Base-by-base conservation (phyloP, 139 green algal genomes). In the Chlorella sp. region DNA sequence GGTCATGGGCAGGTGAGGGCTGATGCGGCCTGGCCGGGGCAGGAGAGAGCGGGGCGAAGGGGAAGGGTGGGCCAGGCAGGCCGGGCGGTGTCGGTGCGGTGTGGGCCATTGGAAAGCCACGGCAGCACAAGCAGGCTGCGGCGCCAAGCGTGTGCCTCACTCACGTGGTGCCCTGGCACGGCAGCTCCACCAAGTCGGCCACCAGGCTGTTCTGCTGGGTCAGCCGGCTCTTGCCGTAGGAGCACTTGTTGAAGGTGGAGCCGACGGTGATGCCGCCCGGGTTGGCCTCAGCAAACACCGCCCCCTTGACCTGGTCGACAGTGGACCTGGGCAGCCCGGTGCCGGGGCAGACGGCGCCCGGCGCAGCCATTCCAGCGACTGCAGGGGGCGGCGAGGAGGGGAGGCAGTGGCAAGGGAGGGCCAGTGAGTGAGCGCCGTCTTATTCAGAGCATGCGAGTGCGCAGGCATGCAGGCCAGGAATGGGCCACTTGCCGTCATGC, bases 261-360 rank as follows among this genome's bases (percentile, higher is more conserved):
- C 71, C 85, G 26, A 89, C 69, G 4, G 85, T 89, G 85, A 34
- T 22, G 71, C 64, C 85, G 12, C 11, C 48, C 0, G 71, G 64
- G 71, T 81, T 83, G 71, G 53, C 4, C 85, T 89, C 75, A 4
- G 19, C 18, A 36, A 89, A 71, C 71, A 83, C 42, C 0, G 71
- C 48, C 7, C 34, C 36, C 24, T 30, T 48, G 21, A 82, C 53
- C 5, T 71, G 32, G 42, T 32, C 34, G 1, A 32, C 34, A 0
- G 18, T 82, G 69, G n/a, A 73, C 28, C 18, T n/a, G 7, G 71
- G 85, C 48, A 82, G 71, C 40, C 11, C 2, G n/a, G 71, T 83
- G 85, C 75, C 75, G 48, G 85, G 75, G 85, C 85, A 89, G 85
- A 53, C 75, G 32, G 30, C 21, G 32, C 85, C 69, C 21, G 19